Evolutionary conservation across 192 early-diverging fungal genomes (phyloP).

Genomic region (Phycomyces nitens): DNA sequence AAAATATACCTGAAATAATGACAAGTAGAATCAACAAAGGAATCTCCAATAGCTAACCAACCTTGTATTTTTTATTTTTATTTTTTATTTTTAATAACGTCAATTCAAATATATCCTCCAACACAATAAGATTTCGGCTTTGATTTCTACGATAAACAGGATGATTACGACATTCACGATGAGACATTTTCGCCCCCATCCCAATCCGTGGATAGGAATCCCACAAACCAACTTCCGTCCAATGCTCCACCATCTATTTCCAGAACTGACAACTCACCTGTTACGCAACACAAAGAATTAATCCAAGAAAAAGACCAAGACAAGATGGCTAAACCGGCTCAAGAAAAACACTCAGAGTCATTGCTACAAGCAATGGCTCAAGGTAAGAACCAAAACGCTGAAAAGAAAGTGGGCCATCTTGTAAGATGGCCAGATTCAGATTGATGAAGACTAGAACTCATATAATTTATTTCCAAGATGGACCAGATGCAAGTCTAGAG

Average conservation of each 20-base stretch:
- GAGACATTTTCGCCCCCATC: slow-evolving; percentile 12
- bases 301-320: slow-evolving; percentile 2
- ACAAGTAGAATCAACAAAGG: too few relatives aligned
- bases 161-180: slow-evolving; percentile 17
- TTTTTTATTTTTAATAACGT: too few relatives aligned
- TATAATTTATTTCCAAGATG: neutral
- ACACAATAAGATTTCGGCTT: slow-evolving; percentile 34
- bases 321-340: too few relatives aligned
- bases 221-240: neutral
- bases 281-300: neutral
- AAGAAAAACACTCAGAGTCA: slow-evolving; percentile 7
- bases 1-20: too few relatives aligned
- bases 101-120: too few relatives aligned
- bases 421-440: too few relatives aligned
- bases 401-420: too few relatives aligned
- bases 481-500: slow-evolving; percentile 8
- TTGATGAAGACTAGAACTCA: too few relatives aligned
- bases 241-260: neutral
- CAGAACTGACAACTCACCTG: slow-evolving; percentile 1
- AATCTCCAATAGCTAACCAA: too few relatives aligned
- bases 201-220: slow-evolving; percentile 5
- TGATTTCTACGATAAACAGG: slow-evolving; percentile 31
- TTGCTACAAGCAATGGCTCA: slow-evolving; percentile 17
- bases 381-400: slow-evolving; percentile 19
- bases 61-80: too few relatives aligned